Conservation (phyloP, 257 asterid genomes). For the Craterostigma plantagineum region DNA sequence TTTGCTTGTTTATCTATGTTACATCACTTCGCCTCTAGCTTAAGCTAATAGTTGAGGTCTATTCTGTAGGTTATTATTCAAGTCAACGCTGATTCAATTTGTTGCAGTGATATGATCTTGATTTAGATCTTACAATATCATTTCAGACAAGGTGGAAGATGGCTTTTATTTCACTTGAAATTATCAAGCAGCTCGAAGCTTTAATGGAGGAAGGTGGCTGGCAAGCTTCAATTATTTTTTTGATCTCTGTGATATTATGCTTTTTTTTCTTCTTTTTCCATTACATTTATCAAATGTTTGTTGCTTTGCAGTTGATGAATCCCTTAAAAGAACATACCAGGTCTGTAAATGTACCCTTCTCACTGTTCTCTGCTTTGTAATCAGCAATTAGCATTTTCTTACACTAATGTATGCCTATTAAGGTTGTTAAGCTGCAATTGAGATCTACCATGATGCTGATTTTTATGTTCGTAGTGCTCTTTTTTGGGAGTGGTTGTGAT, state of each 20-base stretch:
- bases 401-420: too few relatives aligned
- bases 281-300: neutral
- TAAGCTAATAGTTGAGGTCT: slow-evolving; percentile 3
- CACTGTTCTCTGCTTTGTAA: neutral
- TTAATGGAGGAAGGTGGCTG: slow-evolving; percentile 40
- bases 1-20: slow-evolving; percentile 11
- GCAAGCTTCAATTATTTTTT: neutral
- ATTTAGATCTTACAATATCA: slow-evolving; percentile 1
- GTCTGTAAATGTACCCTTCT: slow-evolving; percentile 16
- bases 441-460: too few relatives aligned
- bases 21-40: neutral
- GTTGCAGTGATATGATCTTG: slow-evolving; percentile 1
- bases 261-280: slow-evolving; percentile 1
- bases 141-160: slow-evolving; percentile 10
- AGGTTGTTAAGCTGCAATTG: too few relatives aligned
- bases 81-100: slow-evolving; percentile 10
- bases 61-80: neutral
- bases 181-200: slow-evolving; percentile 35
- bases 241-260: too few relatives aligned
- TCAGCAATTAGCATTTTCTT: too few relatives aligned
- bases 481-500: too few relatives aligned
- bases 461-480: too few relatives aligned
- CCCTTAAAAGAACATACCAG: slow-evolving; percentile 40
- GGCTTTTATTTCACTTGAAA: slow-evolving; percentile 54
- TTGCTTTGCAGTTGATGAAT: slow-evolving; percentile 42